Conservation (phyloP, 768 basidiomycete species). For the Strobilomyces echinocephalus region DNA sequence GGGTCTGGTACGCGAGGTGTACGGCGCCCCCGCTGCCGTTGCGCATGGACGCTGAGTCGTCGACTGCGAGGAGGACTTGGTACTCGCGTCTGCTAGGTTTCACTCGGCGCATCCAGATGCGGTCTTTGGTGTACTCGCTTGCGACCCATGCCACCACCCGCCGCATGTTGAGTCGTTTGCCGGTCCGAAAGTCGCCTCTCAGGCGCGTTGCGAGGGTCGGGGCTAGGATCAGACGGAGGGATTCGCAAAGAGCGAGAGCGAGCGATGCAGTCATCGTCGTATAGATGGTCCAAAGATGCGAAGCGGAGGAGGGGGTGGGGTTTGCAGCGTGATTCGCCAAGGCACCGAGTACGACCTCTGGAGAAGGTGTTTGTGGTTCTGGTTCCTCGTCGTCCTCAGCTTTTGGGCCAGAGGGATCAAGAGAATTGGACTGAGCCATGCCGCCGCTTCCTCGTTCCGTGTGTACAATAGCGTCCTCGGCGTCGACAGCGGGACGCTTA, state of each 20-base stretch:
- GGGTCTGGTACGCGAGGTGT: constrained; percentile 90
- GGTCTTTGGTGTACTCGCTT: constrained; percentile 98
- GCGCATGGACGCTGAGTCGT: constrained; percentile 93
- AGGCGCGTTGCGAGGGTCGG: constrained; percentile 92
- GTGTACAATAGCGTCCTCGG: constrained; percentile 48
- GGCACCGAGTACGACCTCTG: constrained; percentile 20
- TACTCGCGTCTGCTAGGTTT: constrained; percentile 93
- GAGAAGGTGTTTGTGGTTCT: constrained; percentile 13
- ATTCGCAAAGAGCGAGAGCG: constrained; percentile 89
- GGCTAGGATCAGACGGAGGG: constrained; percentile 92
- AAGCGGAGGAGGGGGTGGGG: constrained; percentile 36
- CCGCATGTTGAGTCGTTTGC: constrained; percentile 98
- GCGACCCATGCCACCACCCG: constrained; percentile 98
- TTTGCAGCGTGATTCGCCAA: constrained; percentile 18
- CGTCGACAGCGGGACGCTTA: constrained; percentile 25
- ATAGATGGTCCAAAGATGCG: constrained; percentile 87
- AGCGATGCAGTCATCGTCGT: constrained; percentile 87
- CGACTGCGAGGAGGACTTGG: constrained; percentile 89
- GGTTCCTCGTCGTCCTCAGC: constrained; percentile 26
- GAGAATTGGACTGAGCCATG: constrained; percentile 5
- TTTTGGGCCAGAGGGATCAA: constrained; percentile 27
- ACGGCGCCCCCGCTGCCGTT: constrained; percentile 36
- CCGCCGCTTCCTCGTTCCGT: constrained; percentile 16
- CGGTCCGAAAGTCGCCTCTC: constrained; percentile 95
- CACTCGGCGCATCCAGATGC: constrained; percentile 95